Evolutionary conservation across 352 stramenopile species (phyloP), one percentile per base, ranked within the genome.

Genomic region (Thraustochytrium striatum): DNA sequence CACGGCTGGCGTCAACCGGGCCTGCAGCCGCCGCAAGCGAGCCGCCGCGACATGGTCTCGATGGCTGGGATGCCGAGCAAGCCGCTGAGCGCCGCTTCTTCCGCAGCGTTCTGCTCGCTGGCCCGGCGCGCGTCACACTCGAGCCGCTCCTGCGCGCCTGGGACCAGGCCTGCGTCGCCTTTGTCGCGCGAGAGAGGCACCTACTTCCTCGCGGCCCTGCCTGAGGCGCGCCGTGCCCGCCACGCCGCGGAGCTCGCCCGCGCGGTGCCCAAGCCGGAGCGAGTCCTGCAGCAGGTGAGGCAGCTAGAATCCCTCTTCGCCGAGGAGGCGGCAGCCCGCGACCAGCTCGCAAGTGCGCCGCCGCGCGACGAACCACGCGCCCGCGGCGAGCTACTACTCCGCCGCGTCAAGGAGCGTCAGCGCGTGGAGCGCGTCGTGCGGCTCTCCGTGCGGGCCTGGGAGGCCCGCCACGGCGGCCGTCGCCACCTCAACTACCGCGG

Each of bases 401-500:
- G 35, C 5, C 59, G 35, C n/a, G n/a, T n/a, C n/a, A n/a, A n/a
- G 5, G 59, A 70, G 21, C 59, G 59, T n/a, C 59, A n/a, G 25
- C 59, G 59, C 41, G 41, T 70, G 13, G 59, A 70, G 38, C 59
- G 59, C 25, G 35, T 53, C 59, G 59, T 70, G 33, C 59, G 59
- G 21, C 35, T 55, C 30, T 0, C 5, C 9, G 25, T 70, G 5
- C 36, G 59, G 5, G 53, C 50, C 36, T 70, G 59, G 59, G 35
- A 70, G 41, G 35, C 35, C 41, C 35, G 53, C 11, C 28, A 70
- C 41, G n/a, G n/a, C n/a, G n/a, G n/a, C n/a, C 59, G 59, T n/a
- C 59, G 25, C 0, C 35, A 53, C 28, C 53, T 70, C 41, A 13
- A 35, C 41, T 70, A 28, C 53, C 59, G 59, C 25, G 59, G 59